Base-by-base conservation (phyloP, 2,329 filamentous ascomycete genomes). In the Aaosphaeria pasadenensis region DNA sequence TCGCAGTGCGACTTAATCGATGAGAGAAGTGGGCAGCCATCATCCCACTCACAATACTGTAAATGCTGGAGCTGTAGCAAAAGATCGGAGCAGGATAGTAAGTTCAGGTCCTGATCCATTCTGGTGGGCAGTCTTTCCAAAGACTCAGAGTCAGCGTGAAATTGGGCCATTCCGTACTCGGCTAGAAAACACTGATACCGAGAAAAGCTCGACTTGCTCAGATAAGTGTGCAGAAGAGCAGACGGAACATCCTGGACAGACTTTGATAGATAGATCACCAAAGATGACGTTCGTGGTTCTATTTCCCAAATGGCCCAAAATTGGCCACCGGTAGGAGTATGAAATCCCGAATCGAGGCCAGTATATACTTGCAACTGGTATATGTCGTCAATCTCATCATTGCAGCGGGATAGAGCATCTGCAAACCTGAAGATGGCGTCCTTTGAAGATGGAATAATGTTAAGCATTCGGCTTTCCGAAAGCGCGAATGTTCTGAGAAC, bases 281-380 rank as follows among this genome's bases (percentile, higher is more conserved):
- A 48, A 1, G 55, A 52, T 32, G 57, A 61, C 5, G 64, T 63
- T 31, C 61, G 53, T 24, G 54, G 56, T 11, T 69, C 63, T 1
- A 59, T 39, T 48, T 71, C 67, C 56, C 60, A 69, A 9, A 71
- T 59, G 11, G 63, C 54, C 67, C 67, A 71, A 41, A 69, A 69
- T 42, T 69, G 66, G 11, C 53, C 55, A 6, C 60, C 62, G 11
- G 49, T 50, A 5, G 67, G 64, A 7, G 62, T 66, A 38, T 66
- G 66, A 29, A 70, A 70, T 0, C 67, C 67, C n/a, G 67, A 71
- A 46, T 70, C 66, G n/a, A 71, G 62, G 13, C 65, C 65, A 44
- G 51, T 49, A 39, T 59, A 69, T 11, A 68, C 63, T 36, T 64
- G 61, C 2, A 69, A 42, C 38, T 64, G 59, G 30, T 66, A 60